Evolutionary conservation across 192 early-diverging fungal genomes (phyloP).

Genomic region (Umbelopsis vinacea): DNA sequence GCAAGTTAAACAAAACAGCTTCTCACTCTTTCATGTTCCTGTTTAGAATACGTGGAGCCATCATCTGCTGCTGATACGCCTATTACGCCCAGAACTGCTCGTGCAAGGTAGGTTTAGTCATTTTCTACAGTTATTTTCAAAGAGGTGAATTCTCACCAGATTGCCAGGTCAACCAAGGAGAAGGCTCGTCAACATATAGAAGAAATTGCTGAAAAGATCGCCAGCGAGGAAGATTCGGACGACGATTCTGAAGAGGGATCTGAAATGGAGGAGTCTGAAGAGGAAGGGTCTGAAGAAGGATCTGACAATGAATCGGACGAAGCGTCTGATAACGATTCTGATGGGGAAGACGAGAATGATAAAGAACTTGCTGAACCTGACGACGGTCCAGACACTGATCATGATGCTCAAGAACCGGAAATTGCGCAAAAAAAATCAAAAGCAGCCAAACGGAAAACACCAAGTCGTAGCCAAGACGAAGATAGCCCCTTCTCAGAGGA

Average conservation of each 20-base stretch:
- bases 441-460: not conserved
- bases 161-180: not conserved
- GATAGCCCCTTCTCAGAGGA: not conserved
- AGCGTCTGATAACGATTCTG: too few species aligned
- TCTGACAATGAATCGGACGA: not conserved
- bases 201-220: not conserved
- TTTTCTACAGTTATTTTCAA: too few species aligned
- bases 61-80: not conserved
- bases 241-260: not conserved
- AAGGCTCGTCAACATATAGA: not conserved
- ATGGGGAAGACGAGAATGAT: too few species aligned
- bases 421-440: not conserved
- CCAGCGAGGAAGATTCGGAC: not conserved
- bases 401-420: not conserved
- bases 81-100: not conserved
- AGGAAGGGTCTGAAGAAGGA: not conserved
- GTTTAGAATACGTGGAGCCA: conserved; percentile 16
- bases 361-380: too few species aligned
- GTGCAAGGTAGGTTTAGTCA: not conserved
- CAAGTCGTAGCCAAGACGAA: not conserved
- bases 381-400: too few species aligned
- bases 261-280: not conserved
- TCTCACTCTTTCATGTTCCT: not conserved
- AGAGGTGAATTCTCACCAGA: too few species aligned
- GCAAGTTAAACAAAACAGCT: not conserved